Evolutionary conservation across 129 eudicot genomes (phyloP).

Genomic region (Chrysanthemum lavandulifolium): DNA sequence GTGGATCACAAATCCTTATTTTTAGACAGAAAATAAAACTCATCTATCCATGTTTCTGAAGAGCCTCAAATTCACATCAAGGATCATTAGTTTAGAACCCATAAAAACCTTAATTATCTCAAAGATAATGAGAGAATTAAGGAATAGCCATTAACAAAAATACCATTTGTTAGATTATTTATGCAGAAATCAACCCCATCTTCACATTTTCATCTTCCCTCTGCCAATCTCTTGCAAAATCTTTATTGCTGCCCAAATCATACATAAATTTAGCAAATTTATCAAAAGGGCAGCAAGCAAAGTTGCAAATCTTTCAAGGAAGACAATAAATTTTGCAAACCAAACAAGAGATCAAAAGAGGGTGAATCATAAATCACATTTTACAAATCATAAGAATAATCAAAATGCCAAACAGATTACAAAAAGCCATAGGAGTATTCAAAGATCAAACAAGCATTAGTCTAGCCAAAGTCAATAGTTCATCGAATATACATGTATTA

Average conservation of each 20-base stretch:
- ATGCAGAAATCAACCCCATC: constrained; percentile 1
- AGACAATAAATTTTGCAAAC: constrained; percentile 5
- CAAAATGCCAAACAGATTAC: constrained; percentile 74
- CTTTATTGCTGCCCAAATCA: constrained; percentile 12
- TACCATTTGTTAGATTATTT: background rate
- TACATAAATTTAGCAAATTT: background rate
- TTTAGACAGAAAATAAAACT: background rate
- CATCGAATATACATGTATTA: constrained; percentile 51
- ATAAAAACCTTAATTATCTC: background rate
- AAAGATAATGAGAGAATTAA: constrained; percentile 32
- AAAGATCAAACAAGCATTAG: constrained; percentile 89
- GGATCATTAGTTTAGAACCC: background rate
- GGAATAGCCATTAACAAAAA: constrained; percentile 19
- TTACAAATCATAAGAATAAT: background rate
- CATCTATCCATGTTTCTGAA: background rate
- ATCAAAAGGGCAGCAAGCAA: constrained; percentile 9
- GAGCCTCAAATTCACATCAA: background rate
- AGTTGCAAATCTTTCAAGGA: constrained; percentile 1
- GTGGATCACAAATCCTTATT: too few species aligned
- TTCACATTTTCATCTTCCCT: constrained; percentile 9
- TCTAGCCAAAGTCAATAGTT: constrained; percentile 52
- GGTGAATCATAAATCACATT: background rate
- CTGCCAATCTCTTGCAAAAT: constrained; percentile 9
- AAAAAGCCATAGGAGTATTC: constrained; percentile 73
- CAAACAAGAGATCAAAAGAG: background rate